Evolutionary conservation across 768 basidiomycete genomes (phyloP), one percentile per base, ranked within the genome.

Genomic region (Fomitopsis pulvina): DNA sequence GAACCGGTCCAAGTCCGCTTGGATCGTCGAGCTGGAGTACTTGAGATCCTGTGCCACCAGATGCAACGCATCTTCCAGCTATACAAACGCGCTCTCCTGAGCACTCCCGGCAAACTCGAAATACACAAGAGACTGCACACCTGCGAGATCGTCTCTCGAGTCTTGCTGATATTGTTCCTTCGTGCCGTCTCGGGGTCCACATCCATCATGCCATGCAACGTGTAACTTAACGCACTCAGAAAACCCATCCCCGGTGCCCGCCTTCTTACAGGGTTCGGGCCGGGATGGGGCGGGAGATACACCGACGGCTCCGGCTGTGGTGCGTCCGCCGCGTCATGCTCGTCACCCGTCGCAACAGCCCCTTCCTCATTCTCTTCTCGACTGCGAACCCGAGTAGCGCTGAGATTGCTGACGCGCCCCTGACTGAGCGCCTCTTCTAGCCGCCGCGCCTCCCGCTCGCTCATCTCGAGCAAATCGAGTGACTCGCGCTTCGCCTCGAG

Each of bases 161-260:
- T 93, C 72, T 96, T 97, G 53, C 87, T 87, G 55, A 99, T 98
- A 46, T 85, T 81, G 61, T 87, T 97, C 55, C 96, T 76, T 52
- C 96, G 74, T 4, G 95, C 94, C 16, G 88, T 90, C 71, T 98
- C 96, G 2, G 96, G 96, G 68, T 99, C 96, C 16, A 89, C 89
- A 58, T 99, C 96, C 85, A 99, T 97, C 84, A 98, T 94, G 4
- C 95, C 94, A 57, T 94, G 92, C 48, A 99, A 66, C 21, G 93
- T 94, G 68, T 96, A 94, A 61, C 87, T 92, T 38, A 99, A 71
- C 14, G 96, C 96, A 57, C 83, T 92, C 29, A 99, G 60, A 21
- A 99, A 69, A 18, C 91, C 93, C 77, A 89, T 89, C 6, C 87
- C 88, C 47, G 87, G 85, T 11, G 82, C 70, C 50, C 78, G 76